Conservation (phyloP, 257 asterid genomes). For the Misopates orontium region DNA sequence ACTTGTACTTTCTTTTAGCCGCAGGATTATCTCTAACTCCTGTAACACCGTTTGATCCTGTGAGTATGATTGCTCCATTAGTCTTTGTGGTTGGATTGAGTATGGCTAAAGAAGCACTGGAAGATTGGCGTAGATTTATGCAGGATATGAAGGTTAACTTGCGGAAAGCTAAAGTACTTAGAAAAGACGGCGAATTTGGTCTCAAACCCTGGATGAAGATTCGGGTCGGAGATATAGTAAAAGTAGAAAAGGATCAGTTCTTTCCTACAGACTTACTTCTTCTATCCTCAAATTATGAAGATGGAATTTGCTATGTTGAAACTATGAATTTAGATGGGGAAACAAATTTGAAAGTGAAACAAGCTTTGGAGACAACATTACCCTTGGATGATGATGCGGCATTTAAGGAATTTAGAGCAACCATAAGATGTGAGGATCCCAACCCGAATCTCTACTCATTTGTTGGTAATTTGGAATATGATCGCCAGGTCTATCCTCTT, state of each 20-base stretch:
- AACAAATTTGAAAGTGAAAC: slow-evolving; percentile 90
- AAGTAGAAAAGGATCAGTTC: slow-evolving; percentile 85
- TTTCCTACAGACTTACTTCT: slow-evolving; percentile 94
- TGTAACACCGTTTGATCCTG: slow-evolving; percentile 70
- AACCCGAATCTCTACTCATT: slow-evolving; percentile 84
- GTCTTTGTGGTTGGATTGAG: slow-evolving; percentile 93
- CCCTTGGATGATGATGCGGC: slow-evolving; percentile 58
- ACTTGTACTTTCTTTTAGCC: slow-evolving; percentile 85
- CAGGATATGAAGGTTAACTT: slow-evolving; percentile 95
- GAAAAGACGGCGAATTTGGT: slow-evolving; percentile 64
- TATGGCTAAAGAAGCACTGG: slow-evolving; percentile 96
- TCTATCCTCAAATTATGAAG: slow-evolving; percentile 82
- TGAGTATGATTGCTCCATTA: slow-evolving; percentile 91
- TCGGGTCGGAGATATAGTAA: slow-evolving; percentile 84
- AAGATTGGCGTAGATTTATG: slow-evolving; percentile 87
- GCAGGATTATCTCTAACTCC: slow-evolving; percentile 83
- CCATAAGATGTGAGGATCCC: slow-evolving; percentile 86
- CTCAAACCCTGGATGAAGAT: slow-evolving; percentile 85
- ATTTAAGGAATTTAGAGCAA: slow-evolving; percentile 72
- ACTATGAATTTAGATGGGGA: slow-evolving; percentile 98
- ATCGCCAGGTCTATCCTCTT: slow-evolving; percentile 60
- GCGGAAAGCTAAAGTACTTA: slow-evolving; percentile 67
- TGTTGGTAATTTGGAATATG: slow-evolving; percentile 83
- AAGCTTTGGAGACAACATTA: slow-evolving; percentile 71
- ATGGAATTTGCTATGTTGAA: slow-evolving; percentile 94